Evolutionary conservation across 371 early-diverging fungal genomes (phyloP).

Genomic region (Circinella minor): DNA sequence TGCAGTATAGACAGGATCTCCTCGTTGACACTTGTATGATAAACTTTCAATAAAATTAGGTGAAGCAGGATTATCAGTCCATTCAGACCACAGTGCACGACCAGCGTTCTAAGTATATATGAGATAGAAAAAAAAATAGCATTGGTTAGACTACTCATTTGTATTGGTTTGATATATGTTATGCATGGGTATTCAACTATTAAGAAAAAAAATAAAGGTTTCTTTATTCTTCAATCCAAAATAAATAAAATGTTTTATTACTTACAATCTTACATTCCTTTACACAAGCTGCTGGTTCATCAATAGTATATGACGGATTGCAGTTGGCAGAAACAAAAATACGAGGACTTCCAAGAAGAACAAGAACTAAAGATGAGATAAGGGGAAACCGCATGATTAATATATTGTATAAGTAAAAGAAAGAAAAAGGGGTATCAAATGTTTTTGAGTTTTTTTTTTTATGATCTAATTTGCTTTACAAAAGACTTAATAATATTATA

Average conservation of each 20-base stretch:
- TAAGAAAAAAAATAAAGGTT: not conserved
- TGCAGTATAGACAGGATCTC: slow-evolving; percentile 27
- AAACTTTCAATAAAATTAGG: slow-evolving; percentile 40
- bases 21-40: slow-evolving; percentile 29
- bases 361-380: not conserved
- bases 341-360: slow-evolving; percentile 14
- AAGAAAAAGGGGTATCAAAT: not conserved
- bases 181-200: no score
- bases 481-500: no score
- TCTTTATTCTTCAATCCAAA: not conserved
- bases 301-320: slow-evolving; percentile 39
- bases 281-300: slow-evolving; percentile 31
- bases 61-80: slow-evolving; percentile 35
- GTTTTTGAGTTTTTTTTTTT: not conserved
- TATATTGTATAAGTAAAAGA: not conserved
- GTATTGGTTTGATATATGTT: no score
- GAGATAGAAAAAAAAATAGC: no score
- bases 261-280: slow-evolving; percentile 41
- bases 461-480: no score
- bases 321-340: slow-evolving; percentile 35
- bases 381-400: no score
- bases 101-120: slow-evolving; percentile 28
- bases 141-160: no score
- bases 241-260: not conserved
- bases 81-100: slow-evolving; percentile 27